A percentile compares a stretch with the other conserved stretches of the same genome.
These are phyloP conservation scores for Akanthomyces lecanii DNA, from an alignment of 2,329 filamentous ascomycete species.

Conservation along the genomic window DNA sequence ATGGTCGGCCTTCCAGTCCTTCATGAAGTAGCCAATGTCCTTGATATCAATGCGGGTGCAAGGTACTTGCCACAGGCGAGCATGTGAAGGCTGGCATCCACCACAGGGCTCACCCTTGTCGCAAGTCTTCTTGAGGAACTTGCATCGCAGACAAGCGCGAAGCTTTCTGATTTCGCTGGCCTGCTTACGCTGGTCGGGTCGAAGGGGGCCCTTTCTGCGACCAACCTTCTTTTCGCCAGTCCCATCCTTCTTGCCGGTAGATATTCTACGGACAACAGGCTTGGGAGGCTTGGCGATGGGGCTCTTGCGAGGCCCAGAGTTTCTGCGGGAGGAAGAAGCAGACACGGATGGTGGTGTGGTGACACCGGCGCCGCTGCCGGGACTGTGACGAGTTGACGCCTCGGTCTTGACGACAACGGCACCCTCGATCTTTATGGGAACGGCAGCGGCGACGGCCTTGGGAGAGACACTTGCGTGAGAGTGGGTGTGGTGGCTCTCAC, in stretches of 20 bases:
- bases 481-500: conserved; percentile 44
- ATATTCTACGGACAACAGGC: conserved; percentile 75
- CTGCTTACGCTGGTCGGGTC: conserved; percentile 92
- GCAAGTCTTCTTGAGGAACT: conserved; percentile 98
- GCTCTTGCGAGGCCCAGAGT: conserved; percentile 68
- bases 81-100: conserved; percentile 92
- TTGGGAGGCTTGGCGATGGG: conserved; percentile 77
- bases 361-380: conserved; percentile 57
- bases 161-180: conserved; percentile 95
- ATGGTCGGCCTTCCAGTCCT: conserved; percentile 97
- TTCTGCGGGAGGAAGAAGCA: conserved; percentile 50
- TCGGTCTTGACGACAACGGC: conserved; percentile 30
- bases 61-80: conserved; percentile 92
- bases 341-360: conserved; percentile 60
- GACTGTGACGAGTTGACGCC: conserved; percentile 56
- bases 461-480: conserved; percentile 59
- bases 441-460: conserved; percentile 61
- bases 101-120: conserved; percentile 96
- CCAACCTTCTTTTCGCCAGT: conserved; percentile 86
- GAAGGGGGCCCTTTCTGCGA: conserved; percentile 79
- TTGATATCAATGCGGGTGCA: conserved; percentile 98
- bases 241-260: conserved; percentile 72
- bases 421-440: conserved; percentile 59
- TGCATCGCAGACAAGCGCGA: conserved; percentile 89
- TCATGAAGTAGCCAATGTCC: conserved; percentile 98